A percentile compares a stretch with the other conserved stretches of the same genome.
Evolutionary conservation across 257 asterid species (phyloP).

Genomic region (Solanum boliviense): DNA sequence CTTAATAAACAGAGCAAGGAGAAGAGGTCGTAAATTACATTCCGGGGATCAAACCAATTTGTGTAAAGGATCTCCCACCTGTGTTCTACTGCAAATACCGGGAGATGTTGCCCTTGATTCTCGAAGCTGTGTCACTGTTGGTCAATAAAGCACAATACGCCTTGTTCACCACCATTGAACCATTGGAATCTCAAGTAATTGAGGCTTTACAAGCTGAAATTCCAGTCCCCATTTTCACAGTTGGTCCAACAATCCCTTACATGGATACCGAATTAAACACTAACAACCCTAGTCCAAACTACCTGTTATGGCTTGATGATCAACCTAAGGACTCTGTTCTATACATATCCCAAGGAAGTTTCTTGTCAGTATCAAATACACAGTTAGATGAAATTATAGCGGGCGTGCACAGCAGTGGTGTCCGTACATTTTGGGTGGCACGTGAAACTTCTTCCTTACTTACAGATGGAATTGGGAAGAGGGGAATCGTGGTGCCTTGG

Average conservation of each 20-base stretch:
- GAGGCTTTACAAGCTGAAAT: conserved; percentile 29
- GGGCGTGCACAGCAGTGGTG: conserved; percentile 45
- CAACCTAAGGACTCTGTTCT: conserved; percentile 53
- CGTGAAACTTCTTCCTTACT: conserved; percentile 45
- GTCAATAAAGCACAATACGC: conserved; percentile 30
- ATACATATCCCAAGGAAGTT: conserved; percentile 62
- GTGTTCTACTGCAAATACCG: conserved; percentile 14
- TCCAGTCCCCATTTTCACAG: conserved; percentile 36
- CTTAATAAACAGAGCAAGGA: conserved; percentile 24
- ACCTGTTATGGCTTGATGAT: conserved; percentile 50
- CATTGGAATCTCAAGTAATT: conserved; percentile 37
- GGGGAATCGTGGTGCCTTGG: conserved; percentile 44
- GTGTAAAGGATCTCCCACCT: conserved; percentile 40
- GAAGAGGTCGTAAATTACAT: conserved; percentile 34
- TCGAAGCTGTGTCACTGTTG: not conserved
- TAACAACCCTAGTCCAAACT: not conserved
- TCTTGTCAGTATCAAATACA: conserved; percentile 38
- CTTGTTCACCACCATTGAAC: conserved; percentile 29
- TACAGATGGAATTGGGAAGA: conserved; percentile 20
- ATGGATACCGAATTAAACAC: not conserved
- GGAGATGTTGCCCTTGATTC: conserved; percentile 11
- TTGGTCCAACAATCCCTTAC: conserved; percentile 64
- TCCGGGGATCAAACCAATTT: conserved; percentile 22
- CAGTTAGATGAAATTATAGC: conserved; percentile 52
- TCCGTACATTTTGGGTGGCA: conserved; percentile 58